Evolutionary conservation across 768 basidiomycete genomes (phyloP).

Genomic region (Podaxis sp.): DNA sequence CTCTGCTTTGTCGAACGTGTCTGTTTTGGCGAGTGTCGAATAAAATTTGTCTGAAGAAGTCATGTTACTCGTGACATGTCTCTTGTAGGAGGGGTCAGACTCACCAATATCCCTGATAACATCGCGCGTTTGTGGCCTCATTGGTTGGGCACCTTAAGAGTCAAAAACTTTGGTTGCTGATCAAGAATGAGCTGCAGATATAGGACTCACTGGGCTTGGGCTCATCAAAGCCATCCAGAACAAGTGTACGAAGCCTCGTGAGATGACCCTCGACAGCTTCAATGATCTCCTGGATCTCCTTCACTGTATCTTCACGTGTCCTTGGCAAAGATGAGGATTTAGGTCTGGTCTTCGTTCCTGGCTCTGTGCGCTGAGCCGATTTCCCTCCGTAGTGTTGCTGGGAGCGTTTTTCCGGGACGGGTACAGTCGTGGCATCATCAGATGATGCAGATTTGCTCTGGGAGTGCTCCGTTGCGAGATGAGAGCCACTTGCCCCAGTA

Average conservation of each 20-base stretch:
- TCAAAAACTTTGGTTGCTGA: background rate
- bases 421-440: too few species aligned
- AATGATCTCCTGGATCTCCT: background rate
- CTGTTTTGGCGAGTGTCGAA: background rate
- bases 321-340: too few species aligned
- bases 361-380: too few species aligned
- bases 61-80: too few species aligned
- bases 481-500: too few species aligned
- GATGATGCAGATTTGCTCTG: too few species aligned
- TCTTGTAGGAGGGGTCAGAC: background rate
- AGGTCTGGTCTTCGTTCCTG: too few species aligned
- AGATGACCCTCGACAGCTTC: background rate
- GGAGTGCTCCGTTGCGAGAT: too few species aligned
- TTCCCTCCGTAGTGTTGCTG: too few species aligned
- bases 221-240: background rate
- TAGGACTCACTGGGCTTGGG: background rate
- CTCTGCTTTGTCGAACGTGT: background rate
- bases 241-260: background rate
- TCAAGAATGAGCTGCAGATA: background rate
- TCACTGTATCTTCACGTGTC: background rate
- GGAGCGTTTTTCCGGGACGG: too few species aligned
- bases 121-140: background rate
- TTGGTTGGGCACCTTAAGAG: background rate
- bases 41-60: background rate
- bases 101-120: background rate